phyloP scores from a whole-genome alignment of 2,329 filamentous ascomycete species.

The Fusarium zealandicum region DNA sequence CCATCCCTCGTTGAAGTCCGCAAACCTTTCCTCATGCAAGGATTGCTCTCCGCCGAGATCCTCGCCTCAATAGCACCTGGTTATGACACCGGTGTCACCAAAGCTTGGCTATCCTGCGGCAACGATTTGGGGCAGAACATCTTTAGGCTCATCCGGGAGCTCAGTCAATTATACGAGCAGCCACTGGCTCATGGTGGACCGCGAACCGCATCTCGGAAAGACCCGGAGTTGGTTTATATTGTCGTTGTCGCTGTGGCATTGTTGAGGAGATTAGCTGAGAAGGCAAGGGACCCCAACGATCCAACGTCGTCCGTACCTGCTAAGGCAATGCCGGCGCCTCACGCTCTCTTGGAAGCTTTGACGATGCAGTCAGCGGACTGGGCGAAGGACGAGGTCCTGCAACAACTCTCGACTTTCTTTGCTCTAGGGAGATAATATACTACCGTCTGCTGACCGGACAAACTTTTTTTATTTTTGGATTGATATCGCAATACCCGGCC shows the following conservation, averaged over 20 bases:
- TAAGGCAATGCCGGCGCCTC: conserved; percentile 69
- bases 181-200: conserved; percentile 49
- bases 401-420: conserved; percentile 68
- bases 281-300: conserved; percentile 65
- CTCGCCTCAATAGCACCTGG: conserved; percentile 76
- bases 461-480: conserved; percentile 27
- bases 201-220: conserved; percentile 50
- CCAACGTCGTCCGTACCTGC: conserved; percentile 61
- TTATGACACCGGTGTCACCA: conserved; percentile 75
- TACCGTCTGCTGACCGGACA: conserved; percentile 1
- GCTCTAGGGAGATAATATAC: conserved; percentile 56
- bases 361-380: conserved; percentile 69
- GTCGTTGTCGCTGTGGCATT: conserved; percentile 72
- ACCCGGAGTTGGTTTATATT: conserved; percentile 66
- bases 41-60: conserved; percentile 88
- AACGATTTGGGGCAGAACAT: conserved; percentile 86
- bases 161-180: conserved; percentile 70
- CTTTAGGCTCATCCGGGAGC: conserved; percentile 74
- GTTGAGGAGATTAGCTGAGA: conserved; percentile 73
- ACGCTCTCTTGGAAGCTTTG: conserved; percentile 71
- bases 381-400: conserved; percentile 70
- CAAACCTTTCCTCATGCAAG: conserved; percentile 91
- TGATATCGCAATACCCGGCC: conserved; percentile 23
- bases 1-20: conserved; percentile 78
- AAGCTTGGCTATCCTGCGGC: conserved; percentile 80